A percentile compares a stretch with the other conserved stretches of the same genome.
These are phyloP conservation scores for Chrysoporthe austroafricana DNA, from an alignment of 2,329 filamentous ascomycete species.

Conservation along the genomic window DNA sequence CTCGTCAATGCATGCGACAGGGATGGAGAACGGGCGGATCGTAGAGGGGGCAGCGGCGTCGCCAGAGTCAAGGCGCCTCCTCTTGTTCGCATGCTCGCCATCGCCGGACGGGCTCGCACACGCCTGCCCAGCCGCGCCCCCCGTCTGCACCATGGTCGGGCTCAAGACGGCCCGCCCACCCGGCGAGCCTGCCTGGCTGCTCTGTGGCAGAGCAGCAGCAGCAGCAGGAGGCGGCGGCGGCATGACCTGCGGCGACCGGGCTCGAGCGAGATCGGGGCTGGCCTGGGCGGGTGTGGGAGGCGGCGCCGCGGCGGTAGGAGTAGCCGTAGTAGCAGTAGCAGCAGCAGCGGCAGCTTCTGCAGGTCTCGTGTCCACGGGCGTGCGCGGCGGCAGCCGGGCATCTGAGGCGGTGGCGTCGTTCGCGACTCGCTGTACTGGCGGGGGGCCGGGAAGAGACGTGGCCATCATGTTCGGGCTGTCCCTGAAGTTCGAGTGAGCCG, in stretches of 20 bases:
- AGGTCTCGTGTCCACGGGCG: background rate
- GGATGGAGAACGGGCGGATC: background rate
- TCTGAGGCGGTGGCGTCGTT: background rate
- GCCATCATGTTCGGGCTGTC: slow-evolving; percentile 39
- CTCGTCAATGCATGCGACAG: slow-evolving; percentile 11
- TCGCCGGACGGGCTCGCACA: background rate
- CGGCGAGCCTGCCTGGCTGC: background rate
- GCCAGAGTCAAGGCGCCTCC: slow-evolving; percentile 19
- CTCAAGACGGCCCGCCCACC: background rate
- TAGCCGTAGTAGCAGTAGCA: no score
- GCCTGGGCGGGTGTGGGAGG: slow-evolving; percentile 3
- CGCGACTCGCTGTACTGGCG: slow-evolving; percentile 10
- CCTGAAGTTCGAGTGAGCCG: slow-evolving; percentile 41
- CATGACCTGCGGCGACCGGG: slow-evolving; percentile 13
- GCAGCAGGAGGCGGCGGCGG: slow-evolving; percentile 9
- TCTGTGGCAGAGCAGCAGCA: background rate
- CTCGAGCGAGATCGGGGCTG: background rate
- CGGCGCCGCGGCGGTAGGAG: background rate
- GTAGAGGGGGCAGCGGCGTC: background rate
- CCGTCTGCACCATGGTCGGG: background rate
- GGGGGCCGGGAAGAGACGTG: slow-evolving; percentile 33
- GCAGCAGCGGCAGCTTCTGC: background rate
- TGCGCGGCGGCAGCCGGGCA: background rate
- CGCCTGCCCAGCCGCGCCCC: background rate
- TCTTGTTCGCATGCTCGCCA: slow-evolving; percentile 19